These are phyloP conservation scores for Boletus rex-veris DNA, from an alignment of 768 basidiomycete species.

Conservation along the genomic window DNA sequence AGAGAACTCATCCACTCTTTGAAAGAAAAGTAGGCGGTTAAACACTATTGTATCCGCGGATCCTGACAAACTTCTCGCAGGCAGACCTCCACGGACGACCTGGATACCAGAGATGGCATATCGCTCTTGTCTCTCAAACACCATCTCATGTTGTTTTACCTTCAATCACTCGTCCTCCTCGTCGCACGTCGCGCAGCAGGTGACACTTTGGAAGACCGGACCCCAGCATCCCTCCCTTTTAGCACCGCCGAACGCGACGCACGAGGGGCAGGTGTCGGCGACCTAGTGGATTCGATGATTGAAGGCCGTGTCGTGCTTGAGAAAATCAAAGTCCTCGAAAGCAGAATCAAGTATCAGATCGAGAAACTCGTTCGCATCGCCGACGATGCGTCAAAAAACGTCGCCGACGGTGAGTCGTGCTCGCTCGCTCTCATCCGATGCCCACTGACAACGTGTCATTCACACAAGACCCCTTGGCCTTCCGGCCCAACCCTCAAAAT, in stretches of 20 bases:
- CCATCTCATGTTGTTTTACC: slow-evolving; percentile 76
- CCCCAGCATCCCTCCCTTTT: slow-evolving; percentile 51
- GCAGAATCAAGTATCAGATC: slow-evolving; percentile 90
- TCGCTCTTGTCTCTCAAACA: slow-evolving; percentile 89
- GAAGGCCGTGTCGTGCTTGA: slow-evolving; percentile 83
- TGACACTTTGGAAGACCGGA: slow-evolving; percentile 52
- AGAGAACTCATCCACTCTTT: slow-evolving; percentile 54
- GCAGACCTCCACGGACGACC: slow-evolving; percentile 29
- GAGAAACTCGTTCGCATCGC: slow-evolving; percentile 86
- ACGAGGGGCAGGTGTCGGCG: slow-evolving; percentile 62
- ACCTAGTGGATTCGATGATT: slow-evolving; percentile 76
- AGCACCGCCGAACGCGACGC: slow-evolving; percentile 44
- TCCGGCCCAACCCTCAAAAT: slow-evolving; percentile 84
- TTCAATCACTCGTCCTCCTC: slow-evolving; percentile 78
- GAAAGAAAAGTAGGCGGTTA: slow-evolving; percentile 47
- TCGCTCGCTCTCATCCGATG: neutral
- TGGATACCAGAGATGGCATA: slow-evolving; percentile 73
- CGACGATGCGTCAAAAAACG: slow-evolving; percentile 48
- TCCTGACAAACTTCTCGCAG: slow-evolving; percentile 25
- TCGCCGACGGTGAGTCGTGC: slow-evolving; percentile 54
- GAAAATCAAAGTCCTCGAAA: slow-evolving; percentile 81
- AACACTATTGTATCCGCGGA: neutral
- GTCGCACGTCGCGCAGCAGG: slow-evolving; percentile 68
- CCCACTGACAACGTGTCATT: neutral
- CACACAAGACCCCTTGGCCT: slow-evolving; percentile 78